A percentile compares a stretch with the other conserved stretches of the same genome.
These are phyloP conservation scores for Marchantia paleacea DNA, from an alignment of 225 moss, liverwort and hornwort species.

Conservation along the genomic window DNA sequence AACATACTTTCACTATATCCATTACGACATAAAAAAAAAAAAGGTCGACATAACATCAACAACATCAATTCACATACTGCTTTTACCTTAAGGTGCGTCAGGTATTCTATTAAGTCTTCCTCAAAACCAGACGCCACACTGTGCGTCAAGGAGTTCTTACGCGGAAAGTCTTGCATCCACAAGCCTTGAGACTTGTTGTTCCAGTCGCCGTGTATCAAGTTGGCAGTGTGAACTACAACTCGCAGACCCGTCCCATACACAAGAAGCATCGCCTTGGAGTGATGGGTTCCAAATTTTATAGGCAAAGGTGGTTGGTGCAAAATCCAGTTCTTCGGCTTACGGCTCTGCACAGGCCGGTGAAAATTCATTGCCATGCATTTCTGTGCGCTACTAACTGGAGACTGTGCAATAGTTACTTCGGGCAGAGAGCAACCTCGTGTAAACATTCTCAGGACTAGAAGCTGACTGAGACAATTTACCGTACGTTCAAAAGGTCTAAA, in stretches of 20 bases:
- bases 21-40: no score
- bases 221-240: constrained; percentile 89
- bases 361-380: no score
- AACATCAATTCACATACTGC: no score
- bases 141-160: constrained; percentile 40
- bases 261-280: constrained; percentile 96
- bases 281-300: constrained; percentile 90
- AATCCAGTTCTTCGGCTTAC: constrained; percentile 70
- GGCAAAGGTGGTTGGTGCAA: constrained; percentile 84
- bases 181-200: constrained; percentile 97
- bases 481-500: constrained; percentile 68
- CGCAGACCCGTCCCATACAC: constrained; percentile 85
- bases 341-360: constrained; percentile 38
- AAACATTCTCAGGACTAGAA: no score
- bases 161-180: constrained; percentile 99
- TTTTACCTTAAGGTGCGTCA: constrained; percentile 71
- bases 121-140: constrained; percentile 64
- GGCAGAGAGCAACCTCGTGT: no score
- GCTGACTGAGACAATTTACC: not conserved
- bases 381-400: no score
- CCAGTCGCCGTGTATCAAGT: constrained; percentile 85
- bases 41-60: no score
- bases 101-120: constrained; percentile 85
- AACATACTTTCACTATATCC: no score
- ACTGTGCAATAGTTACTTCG: no score